phyloP scores from a whole-genome alignment of 768 basidiomycete genomes.

The Holtermannia corniformis region DNA sequence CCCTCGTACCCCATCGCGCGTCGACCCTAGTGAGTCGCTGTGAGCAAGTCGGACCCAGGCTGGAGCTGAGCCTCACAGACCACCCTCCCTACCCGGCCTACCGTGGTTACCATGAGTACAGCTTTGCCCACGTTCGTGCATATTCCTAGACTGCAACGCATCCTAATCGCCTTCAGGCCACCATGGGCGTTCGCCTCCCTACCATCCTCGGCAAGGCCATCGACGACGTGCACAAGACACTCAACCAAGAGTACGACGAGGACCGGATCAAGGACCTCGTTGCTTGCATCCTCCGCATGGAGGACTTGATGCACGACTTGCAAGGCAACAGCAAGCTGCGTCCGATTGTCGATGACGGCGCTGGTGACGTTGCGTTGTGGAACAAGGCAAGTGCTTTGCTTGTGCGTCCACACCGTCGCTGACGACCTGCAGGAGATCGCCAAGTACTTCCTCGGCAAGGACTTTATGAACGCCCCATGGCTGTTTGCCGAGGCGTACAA shows the following conservation, averaged over 20 bases:
- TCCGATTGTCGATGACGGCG: conserved; percentile 80
- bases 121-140: conserved; percentile 37
- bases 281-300: conserved; percentile 80
- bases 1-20: conserved; percentile 42
- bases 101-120: conserved; percentile 45
- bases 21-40: conserved; percentile 40
- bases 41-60: not conserved
- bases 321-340: conserved; percentile 71
- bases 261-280: conserved; percentile 76
- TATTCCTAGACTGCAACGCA: not conserved
- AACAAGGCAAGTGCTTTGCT: conserved; percentile 52
- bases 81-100: conserved; percentile 45
- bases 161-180: conserved; percentile 49
- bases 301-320: conserved; percentile 74
- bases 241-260: conserved; percentile 71
- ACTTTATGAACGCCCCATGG: conserved; percentile 84
- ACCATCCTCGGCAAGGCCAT: conserved; percentile 94
- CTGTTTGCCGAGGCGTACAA: conserved; percentile 77
- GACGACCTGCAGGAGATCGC: conserved; percentile 55
- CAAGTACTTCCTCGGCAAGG: conserved; percentile 76
- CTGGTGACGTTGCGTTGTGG: conserved; percentile 88
- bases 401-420: not conserved
- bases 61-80: conserved; percentile 27
- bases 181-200: conserved; percentile 90
- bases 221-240: conserved; percentile 76